Conservation (phyloP, 768 basidiomycete genomes). For the Russula brevipes region DNA sequence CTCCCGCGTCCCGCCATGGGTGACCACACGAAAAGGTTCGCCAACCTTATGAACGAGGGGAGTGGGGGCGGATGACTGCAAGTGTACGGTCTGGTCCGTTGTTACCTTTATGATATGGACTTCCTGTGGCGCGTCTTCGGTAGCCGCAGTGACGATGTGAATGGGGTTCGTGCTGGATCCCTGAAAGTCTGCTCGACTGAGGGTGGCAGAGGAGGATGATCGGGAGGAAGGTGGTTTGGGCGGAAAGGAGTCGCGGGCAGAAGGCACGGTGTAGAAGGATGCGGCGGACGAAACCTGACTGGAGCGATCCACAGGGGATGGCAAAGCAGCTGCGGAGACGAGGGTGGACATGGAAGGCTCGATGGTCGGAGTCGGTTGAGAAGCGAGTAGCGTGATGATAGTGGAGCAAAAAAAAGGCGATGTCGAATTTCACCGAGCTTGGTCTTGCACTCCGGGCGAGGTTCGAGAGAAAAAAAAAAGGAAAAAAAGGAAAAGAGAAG, state of each 20-base stretch:
- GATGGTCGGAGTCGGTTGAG: background rate
- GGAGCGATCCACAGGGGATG: constrained; percentile 11
- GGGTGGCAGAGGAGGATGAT: constrained; percentile 22
- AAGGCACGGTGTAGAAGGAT: constrained; percentile 21
- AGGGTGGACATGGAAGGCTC: constrained; percentile 5
- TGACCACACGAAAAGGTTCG: constrained; percentile 33
- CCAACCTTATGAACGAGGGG: constrained; percentile 36
- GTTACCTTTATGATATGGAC: constrained; percentile 54
- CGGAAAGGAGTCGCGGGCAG: background rate
- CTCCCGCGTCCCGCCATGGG: constrained; percentile 20
- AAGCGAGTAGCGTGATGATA: background rate
- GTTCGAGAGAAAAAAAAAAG: background rate
- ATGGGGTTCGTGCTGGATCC: constrained; percentile 32
- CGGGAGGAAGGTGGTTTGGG: constrained; percentile 17
- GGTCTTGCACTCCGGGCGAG: background rate
- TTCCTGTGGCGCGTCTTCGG: constrained; percentile 38
- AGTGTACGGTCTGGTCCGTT: constrained; percentile 43
- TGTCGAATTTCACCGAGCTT: no score
- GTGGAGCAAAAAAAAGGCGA: background rate
- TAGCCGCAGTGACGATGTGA: constrained; percentile 31
- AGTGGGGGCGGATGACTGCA: constrained; percentile 37
- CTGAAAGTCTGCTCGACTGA: constrained; percentile 14
- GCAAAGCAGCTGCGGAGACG: background rate
- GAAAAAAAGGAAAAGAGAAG: background rate
- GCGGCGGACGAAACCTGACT: constrained; percentile 17